Evolutionary conservation across 2,329 filamentous ascomycete species (phyloP).

Genomic region (Aureobasidium mangrovei): DNA sequence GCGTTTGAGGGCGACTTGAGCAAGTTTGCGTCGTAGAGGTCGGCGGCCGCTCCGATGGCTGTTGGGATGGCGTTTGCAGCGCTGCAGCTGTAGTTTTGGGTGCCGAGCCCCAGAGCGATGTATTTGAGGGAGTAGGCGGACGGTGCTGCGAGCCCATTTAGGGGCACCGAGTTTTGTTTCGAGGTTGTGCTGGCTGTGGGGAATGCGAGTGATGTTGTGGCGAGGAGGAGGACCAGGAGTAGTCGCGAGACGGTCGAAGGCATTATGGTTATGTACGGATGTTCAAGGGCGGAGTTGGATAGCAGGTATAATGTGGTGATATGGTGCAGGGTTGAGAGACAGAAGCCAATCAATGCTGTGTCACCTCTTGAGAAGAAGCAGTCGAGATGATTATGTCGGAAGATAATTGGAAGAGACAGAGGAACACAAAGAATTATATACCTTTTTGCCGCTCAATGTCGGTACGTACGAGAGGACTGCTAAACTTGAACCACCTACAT

Average conservation of each 20-base stretch:
- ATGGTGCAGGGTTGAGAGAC: too few species aligned
- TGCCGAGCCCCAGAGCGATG: slow-evolving; percentile 55
- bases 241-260: not conserved
- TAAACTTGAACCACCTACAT: not conserved
- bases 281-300: not conserved
- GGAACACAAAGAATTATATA: slow-evolving; percentile 6
- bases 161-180: not conserved
- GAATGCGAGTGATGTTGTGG: not conserved
- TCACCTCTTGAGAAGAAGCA: too few species aligned
- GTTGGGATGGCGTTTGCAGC: slow-evolving; percentile 24
- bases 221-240: slow-evolving; percentile 4
- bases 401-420: not conserved
- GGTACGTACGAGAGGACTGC: slow-evolving; percentile 1
- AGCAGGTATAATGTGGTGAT: too few species aligned
- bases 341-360: too few species aligned
- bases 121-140: slow-evolving; percentile 19
- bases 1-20: slow-evolving; percentile 28
- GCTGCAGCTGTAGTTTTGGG: slow-evolving; percentile 60
- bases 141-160: slow-evolving; percentile 12
- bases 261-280: not conserved
- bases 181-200: not conserved
- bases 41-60: slow-evolving; percentile 37
- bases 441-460: not conserved
- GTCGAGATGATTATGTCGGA: not conserved
- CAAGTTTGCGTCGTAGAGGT: slow-evolving; percentile 36